Evolutionary conservation across 768 basidiomycete genomes (phyloP).

Genomic region (Suillus lakei): DNA sequence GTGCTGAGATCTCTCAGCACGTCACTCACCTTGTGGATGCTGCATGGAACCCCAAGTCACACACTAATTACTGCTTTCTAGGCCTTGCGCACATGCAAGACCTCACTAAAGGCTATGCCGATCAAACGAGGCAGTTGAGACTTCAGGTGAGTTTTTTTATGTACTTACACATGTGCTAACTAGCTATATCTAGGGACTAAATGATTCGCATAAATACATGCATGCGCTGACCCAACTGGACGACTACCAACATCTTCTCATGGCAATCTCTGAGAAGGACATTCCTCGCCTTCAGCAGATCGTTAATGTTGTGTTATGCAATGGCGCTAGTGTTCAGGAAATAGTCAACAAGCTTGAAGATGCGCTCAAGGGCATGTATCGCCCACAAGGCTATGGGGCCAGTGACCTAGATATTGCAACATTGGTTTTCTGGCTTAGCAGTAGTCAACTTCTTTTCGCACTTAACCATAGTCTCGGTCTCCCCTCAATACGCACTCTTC

Average conservation of each 20-base stretch:
- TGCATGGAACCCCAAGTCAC: neutral
- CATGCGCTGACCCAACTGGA: neutral
- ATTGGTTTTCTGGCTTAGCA: slow-evolving; percentile 10
- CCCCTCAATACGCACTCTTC: neutral
- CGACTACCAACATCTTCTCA: neutral
- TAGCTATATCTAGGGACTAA: neutral
- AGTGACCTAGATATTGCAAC: slow-evolving; percentile 15
- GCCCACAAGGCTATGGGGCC: neutral
- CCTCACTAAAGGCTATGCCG: neutral
- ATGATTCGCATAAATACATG: neutral
- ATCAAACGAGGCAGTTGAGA: neutral
- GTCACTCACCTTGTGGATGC: neutral
- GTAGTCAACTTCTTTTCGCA: neutral
- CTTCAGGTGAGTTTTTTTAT: neutral
- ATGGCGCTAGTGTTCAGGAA: neutral
- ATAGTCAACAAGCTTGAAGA: slow-evolving; percentile 10
- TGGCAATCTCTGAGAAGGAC: neutral
- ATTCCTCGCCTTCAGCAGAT: neutral
- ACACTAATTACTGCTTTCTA: neutral
- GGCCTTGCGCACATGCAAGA: neutral
- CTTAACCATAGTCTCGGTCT: neutral
- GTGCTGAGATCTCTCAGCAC: neutral
- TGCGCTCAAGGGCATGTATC: slow-evolving; percentile 1
- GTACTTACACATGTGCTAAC: neutral
- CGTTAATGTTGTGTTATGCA: neutral